Conservation (phyloP, 768 basidiomycete genomes). For the Chalciporus piperatus region DNA sequence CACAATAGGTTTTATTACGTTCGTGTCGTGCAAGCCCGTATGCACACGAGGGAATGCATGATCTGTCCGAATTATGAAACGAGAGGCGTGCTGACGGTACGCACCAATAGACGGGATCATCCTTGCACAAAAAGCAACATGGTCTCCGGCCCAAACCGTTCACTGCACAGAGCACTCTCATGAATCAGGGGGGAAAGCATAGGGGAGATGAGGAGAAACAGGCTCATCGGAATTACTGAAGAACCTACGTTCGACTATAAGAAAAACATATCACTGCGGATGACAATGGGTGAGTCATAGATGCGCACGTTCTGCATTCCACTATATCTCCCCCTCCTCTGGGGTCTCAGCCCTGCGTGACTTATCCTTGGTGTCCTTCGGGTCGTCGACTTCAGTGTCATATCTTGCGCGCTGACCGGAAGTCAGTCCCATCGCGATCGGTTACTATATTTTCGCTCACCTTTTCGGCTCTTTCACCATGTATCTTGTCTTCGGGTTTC, state of each 20-base stretch:
- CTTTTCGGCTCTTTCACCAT: constrained; percentile 65
- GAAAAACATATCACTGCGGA: background rate
- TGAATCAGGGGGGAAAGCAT: background rate
- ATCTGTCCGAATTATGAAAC: background rate
- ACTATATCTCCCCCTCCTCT: constrained; percentile 84
- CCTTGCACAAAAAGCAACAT: no score
- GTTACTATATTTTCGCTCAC: constrained; percentile 24
- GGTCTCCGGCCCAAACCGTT: background rate
- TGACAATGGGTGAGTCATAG: background rate
- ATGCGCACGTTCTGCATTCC: constrained; percentile 9
- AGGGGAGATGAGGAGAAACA: background rate
- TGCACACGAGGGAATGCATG: background rate
- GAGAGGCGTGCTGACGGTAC: background rate
- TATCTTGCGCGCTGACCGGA: constrained; percentile 49
- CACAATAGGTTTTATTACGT: no score
- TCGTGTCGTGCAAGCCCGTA: no score
- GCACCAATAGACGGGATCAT: background rate
- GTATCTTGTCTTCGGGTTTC: constrained; percentile 44
- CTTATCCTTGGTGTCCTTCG: constrained; percentile 40
- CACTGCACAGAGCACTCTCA: background rate
- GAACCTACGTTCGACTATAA: background rate
- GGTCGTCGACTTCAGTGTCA: constrained; percentile 44
- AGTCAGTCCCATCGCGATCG: constrained; percentile 5
- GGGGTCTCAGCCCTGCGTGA: constrained; percentile 67
- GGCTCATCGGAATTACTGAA: background rate